Evolutionary conservation across 1,284 basidiomycete genomes (phyloP), one percentile per base, ranked within the genome.

Genomic region (Wallemia mellicola): DNA sequence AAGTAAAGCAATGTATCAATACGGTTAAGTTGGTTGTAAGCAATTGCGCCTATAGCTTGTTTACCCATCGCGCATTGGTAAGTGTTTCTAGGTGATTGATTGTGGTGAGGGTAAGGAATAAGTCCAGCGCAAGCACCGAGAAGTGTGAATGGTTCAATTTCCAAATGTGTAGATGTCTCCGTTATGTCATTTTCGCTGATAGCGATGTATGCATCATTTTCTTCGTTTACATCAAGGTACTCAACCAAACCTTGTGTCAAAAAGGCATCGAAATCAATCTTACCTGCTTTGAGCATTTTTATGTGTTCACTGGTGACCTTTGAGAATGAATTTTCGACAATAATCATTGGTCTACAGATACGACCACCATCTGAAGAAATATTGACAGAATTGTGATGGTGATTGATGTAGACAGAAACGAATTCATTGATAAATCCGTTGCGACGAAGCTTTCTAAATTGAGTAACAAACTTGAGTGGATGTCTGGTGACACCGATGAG

Each of bases 21-120:
- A 56, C 94, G 79, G 69, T 92, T 87, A 63, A 96, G 79, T 70
- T 98, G 94, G 70, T 99, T 99, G 73, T 92, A 95, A 0, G 82
- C 92, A 64, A 98, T 98, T 1, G 89, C 91, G n/a, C 94, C 94
- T 63, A 98, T 96, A 0, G 94, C 94, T 74, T 99, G 94, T 74
- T 99, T 99, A 63, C 94, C 94, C 94, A 98, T 99, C 59, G 94
- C 94, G 68, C 94, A 98, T 74, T 99, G 91, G 68, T 98, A 98
- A 1, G 94, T 98, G 68, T 98, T 96, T 60, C 94, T 81, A 2
- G 95, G 94, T 1, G 91, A 96, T 69, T 99, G 95, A 68, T 99
- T 98, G 71, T 99, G 94, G 68, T 99, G 94, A 0, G 95, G 94
- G 68, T 98, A 99, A 9, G 94, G 94, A 67, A 99, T 98, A 24